Evolutionary conservation across 805 yeast genomes (phyloP), one percentile per base, ranked within the genome.

Genomic region (Nakazawaea anatomiae): DNA sequence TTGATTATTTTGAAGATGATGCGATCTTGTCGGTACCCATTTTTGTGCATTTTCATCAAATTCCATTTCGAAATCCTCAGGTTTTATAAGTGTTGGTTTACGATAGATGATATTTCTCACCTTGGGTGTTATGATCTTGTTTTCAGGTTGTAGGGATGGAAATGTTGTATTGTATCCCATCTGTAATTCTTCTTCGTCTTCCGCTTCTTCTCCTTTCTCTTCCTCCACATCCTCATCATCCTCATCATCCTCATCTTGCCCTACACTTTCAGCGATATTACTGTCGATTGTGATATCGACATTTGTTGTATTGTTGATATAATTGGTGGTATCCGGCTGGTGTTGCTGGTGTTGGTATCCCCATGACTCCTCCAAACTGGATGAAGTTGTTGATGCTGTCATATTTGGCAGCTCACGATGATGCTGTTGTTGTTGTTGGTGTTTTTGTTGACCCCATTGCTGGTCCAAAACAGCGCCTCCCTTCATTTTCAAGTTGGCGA

Each of bases 101-200:
- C 18, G 29, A 36, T 41, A 39, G 30, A 41, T 29, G 32, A 38
- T 31, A 29, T 30, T 38, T 42, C 42, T 50, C 25, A 50, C 12
- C 28, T 50, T 50, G 10, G 53, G 53, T 2, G 53, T 46, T 12
- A 29, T 29, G 9, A 50, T 50, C 31, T 38, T 34, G 31, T 45
- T 42, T n/a, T 50, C 52, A n/a, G 51, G 51, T 42, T 48, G 52
- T n/a, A 50, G 35, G 25, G 31, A 28, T 1, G 52, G 52, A 30
- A 50, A 50, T 4, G 52, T 50, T 9, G 38, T 32, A 32, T 48
- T 44, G 18, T 48, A 48, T 10, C 25, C 5, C 44, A 39, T 39
- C 32, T 48, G 44, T 18, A 43, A 38, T 9, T 44, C 44, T 10
- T 39, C 45, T 18, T 18, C 25, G 35, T 14, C 39, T 11, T 46